Evolutionary conservation across 2,329 filamentous ascomycete species (phyloP), one percentile per base, ranked within the genome.

Genomic region (Periconia digitata): DNA sequence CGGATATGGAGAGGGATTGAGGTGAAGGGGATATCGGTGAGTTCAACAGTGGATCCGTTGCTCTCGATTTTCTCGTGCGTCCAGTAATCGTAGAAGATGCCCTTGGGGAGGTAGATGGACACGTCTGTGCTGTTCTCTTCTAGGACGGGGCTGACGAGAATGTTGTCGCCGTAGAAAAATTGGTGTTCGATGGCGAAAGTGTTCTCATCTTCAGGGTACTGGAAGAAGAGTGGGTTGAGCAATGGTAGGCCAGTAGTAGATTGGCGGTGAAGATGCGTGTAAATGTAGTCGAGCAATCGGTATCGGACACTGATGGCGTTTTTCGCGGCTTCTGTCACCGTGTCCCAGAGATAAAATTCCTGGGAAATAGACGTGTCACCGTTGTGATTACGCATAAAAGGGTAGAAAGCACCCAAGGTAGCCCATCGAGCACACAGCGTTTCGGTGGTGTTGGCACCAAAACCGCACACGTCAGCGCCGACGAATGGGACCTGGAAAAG

Each of bases 311-410:
- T 78, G 58, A 91, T 89, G 16, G 83, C 85, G 43, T 81, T 85
- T 46, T 77, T 79, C 0, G 87, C 86, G 0, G 85, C 84, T 17
- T 80, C 73, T 0, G 85, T 76, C 2, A 89, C 86, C 64, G 56
- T 49, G 2, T 55, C 53, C 65, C 63, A 67, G 40, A 56, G 56
- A 51, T 66, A 69, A 64, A 87, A 86, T 63, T 90, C 87, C 63
- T 90, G 87, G 3, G 64, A 64, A n/a, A 81, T 76, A 1, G 67
- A 70, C n/a, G 72, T 67, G 40, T 78, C 71, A 27, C 58, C 75
- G 51, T 85, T 85, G 73, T 91, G 87, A 64, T 90, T 85, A 43
- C 87, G 83, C 75, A 84, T 90, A 74, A 91, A 90, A 0, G 86
- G 84, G 23, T 79, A 78, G 72, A 90, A 90, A 8, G 86, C 86